Base-by-base conservation (phyloP, 2,329 filamentous ascomycete species). In the Metarhizium anisopliae region DNA sequence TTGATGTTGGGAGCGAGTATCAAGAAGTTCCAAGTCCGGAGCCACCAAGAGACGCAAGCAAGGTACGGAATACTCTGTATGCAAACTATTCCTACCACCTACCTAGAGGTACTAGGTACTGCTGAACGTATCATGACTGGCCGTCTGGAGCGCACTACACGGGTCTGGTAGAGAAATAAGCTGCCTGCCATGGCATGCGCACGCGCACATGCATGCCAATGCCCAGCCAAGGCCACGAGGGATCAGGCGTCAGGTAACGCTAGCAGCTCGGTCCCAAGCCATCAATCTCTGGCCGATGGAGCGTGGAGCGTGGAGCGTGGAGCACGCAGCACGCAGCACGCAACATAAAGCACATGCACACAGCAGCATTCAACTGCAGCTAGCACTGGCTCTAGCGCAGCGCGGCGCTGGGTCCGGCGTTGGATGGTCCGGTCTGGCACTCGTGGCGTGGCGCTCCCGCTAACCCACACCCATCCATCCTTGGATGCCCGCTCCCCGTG, bases 401-500 rank as follows among this genome's bases (percentile, higher is more conserved):
- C 45, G 13, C 20, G n/a, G 43, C 43, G 43, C 43, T 47, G 20
- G 35, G 13, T 36, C 10, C 38, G 38, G 38, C 38, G 38, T 11
- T 40, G 11, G 13, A 13, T 40, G 11, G 38, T 11, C 32, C 32
- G 10, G 32, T 8, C 32, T 35, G 32, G 32, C 32, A 43, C 55
- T 51, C 52, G 55, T 56, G 55, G 55, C 52, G 35, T 55, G 53
- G 55, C 55, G 55, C 51, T 56, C 53, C 53, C 42, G 53, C 53
- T 47, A 47, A 51, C 47, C 53, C 53, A 38, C 40, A 55, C 38
- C 40, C 14, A 47, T n/a, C 43, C n/a, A 47, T 47, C 18, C 6
- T 29, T n/a, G 18, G 7, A 43, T 45, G 30, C 35, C 51, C 32
- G 10, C 20, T 14, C 16, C 51, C 51, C 29, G 36, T 20, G 25